Conservation (phyloP, 139 green algal species). For the Spirogloea muscicola region DNA sequence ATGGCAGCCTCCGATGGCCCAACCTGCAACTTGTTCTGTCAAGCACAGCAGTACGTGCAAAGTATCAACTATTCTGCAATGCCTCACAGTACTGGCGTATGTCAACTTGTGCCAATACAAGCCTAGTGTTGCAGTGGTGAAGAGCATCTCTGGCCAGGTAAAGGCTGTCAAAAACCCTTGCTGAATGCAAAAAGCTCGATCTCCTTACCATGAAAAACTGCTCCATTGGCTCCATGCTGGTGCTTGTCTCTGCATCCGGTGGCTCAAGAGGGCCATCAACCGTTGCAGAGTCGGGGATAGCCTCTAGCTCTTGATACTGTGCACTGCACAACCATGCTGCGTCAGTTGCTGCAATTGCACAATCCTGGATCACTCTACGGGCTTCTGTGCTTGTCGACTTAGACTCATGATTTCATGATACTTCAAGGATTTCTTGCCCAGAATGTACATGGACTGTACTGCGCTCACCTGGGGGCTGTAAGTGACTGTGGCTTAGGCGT, state of each 20-base stretch:
- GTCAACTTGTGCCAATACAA: neutral
- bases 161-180: neutral
- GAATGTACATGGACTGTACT: neutral
- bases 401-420: neutral
- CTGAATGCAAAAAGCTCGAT: neutral
- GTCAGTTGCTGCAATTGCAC: neutral
- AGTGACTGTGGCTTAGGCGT: conserved; percentile 12
- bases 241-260: neutral
- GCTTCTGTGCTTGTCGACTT: neutral
- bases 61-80: neutral
- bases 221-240: neutral
- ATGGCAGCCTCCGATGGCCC: neutral
- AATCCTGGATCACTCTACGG: neutral
- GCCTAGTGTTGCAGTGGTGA: neutral
- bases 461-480: neutral
- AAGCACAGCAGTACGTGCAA: neutral
- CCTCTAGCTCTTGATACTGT: conserved; percentile 12
- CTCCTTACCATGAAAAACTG: neutral
- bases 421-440: neutral
- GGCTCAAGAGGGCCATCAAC: conserved; percentile 14
- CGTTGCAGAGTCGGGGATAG: conserved; percentile 5
- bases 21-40: neutral
- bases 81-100: neutral
- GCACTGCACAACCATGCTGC: neutral
- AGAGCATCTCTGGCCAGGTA: neutral